Evolutionary conservation across 805 yeast species (phyloP), one percentile per base, ranked within the genome.

Genomic region (Candida vaughaniae): DNA sequence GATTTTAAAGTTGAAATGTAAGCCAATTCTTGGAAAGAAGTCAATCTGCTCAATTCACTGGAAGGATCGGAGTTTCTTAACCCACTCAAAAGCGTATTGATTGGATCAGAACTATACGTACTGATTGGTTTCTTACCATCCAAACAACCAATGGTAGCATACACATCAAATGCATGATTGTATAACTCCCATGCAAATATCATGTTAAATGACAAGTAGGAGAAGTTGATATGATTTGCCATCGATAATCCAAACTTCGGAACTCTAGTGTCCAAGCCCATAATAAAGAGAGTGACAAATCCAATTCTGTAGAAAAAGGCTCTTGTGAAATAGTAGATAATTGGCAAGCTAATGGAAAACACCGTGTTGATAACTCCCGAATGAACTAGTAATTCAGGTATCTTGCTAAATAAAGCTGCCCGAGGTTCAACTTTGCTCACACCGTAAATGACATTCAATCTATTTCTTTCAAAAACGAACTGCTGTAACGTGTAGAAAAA

Each of bases 11-110:
- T 73, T 6, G 89, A 64, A 31, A 84, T 64, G 48, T 74, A 80
- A 1, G 86, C 83, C 36, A 84, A 63, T 52, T 85, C 93, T 58
- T 85, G 91, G 60, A 78, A 83, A 2, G 91, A 89, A 1, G 88
- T 78, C 41, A 79, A 53, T 41, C 78, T 73, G 33, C 56, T 46
- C 33, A 66, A 49, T 36, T 55, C 58, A 33, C 54, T 38, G 3
- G 45, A 44, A 0, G 64, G 58, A 10, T 58, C 63, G 1, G 75
- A 74, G 23, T 80, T 80, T 34, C 72, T 70, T 42, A 85, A 65
- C 0, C 91, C 91, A 3, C 80, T 69, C 9, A 84, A 55, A 25
- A 85, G 59, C 1, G 89, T 80, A 35, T 73, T 75, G 33, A 80
- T 63, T 6, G 87, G 89, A 34, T 77, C 79, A 0, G 80, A 62